phyloP scores from a whole-genome alignment of 345 rosid species.

The Moricandia moricandioides region DNA sequence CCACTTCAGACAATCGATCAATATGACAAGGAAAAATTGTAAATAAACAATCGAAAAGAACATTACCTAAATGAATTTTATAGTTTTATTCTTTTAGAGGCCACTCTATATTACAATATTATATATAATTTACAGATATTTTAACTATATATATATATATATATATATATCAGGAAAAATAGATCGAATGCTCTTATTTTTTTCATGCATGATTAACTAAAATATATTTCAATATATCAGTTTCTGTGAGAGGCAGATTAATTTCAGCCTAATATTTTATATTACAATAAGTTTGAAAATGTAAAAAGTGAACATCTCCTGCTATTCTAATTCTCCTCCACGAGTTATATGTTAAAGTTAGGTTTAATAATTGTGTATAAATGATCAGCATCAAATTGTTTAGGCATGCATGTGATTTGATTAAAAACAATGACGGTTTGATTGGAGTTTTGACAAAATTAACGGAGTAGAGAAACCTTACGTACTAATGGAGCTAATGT shows the following conservation, averaged over 20 bases:
- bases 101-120: not conserved
- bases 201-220: not conserved
- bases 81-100: too few species aligned
- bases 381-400: not conserved
- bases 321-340: not conserved
- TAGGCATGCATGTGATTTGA: not conserved
- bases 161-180: not conserved
- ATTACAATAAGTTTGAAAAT: not conserved
- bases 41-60: not conserved
- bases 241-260: not conserved
- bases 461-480: not conserved
- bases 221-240: not conserved
- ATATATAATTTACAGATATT: too few species aligned
- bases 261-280: not conserved
- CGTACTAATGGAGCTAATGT: too few species aligned
- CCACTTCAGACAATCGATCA: not conserved
- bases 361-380: not conserved
- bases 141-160: too few species aligned
- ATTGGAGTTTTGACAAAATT: slow-evolving; percentile 16
- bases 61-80: too few species aligned
- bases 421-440: not conserved
- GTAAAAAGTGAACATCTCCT: not conserved
- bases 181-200: not conserved
- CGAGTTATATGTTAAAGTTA: not conserved
- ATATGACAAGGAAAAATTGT: not conserved